phyloP scores from a whole-genome alignment of 768 basidiomycete species.

The Floccularia luteovirens region DNA sequence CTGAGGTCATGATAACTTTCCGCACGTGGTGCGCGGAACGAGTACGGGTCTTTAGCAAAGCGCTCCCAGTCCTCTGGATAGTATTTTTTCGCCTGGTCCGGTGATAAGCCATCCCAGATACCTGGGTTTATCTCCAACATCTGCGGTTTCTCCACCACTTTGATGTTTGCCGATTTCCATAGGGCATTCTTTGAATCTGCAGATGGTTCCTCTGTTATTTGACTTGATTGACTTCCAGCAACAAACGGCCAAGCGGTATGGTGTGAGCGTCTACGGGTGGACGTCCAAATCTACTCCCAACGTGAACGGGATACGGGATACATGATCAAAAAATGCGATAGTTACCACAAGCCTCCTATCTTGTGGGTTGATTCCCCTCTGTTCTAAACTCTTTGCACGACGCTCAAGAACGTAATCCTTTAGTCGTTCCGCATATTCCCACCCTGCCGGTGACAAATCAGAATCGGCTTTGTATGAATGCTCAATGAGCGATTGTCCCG shows the following conservation, averaged over 20 bases:
- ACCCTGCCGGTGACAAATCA: slow-evolving; percentile 89
- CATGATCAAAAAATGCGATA: slow-evolving; percentile 5
- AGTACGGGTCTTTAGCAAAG: slow-evolving; percentile 89
- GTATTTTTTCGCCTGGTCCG: slow-evolving; percentile 80
- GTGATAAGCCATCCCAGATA: slow-evolving; percentile 93
- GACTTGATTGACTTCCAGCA: no score
- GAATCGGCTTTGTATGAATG: slow-evolving; percentile 99
- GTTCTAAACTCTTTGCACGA: slow-evolving; percentile 67
- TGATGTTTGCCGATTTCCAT: slow-evolving; percentile 43
- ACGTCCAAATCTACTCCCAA: slow-evolving; percentile 84
- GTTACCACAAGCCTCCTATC: slow-evolving; percentile 64
- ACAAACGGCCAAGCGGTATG: slow-evolving; percentile 97
- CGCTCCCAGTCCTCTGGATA: slow-evolving; percentile 95
- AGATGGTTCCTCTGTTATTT: no score
- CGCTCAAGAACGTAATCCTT: slow-evolving; percentile 88
- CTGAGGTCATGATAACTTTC: slow-evolving; percentile 97
- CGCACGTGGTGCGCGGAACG: slow-evolving; percentile 85
- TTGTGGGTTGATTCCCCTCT: slow-evolving; percentile 54
- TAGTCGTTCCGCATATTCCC: slow-evolving; percentile 89
- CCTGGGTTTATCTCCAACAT: slow-evolving; percentile 99
- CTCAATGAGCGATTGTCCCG: slow-evolving; percentile 96
- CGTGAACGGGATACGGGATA: neutral
- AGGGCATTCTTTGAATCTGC: no score
- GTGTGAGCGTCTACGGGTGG: slow-evolving; percentile 84
- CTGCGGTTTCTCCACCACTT: slow-evolving; percentile 90